These are phyloP conservation scores for Saccharomyces hybrid DNA, from an alignment of 1,139 yeast genomes.

Conservation along the genomic window DNA sequence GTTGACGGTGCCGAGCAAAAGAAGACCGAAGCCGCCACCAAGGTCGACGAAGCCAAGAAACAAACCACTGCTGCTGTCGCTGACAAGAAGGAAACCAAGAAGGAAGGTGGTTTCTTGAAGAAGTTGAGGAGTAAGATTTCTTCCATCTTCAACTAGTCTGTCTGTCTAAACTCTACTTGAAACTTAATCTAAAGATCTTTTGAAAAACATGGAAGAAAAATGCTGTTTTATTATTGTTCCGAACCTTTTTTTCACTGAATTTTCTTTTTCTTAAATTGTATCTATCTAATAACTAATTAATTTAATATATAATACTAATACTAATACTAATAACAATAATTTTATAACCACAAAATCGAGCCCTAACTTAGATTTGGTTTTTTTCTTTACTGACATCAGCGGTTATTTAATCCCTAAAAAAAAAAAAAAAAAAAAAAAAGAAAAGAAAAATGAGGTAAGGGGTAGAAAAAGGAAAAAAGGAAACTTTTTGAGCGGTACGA, in stretches of 20 bases:
- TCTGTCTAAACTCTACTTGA: neutral
- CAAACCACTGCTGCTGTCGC: constrained; percentile 5
- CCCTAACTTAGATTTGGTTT: no score
- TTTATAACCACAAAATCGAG: neutral
- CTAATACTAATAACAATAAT: neutral
- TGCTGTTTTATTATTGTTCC: neutral
- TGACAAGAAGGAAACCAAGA: constrained; percentile 23
- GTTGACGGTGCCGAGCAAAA: constrained; percentile 19
- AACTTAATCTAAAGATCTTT: neutral
- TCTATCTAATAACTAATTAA: constrained; percentile 5
- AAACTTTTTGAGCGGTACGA: constrained; percentile 30
- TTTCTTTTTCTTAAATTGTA: neutral
- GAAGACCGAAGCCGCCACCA: constrained; percentile 20
- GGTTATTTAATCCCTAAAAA: neutral
- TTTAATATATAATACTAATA: neutral
- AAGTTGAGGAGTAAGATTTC: constrained; percentile 2
- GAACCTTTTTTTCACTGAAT: neutral
- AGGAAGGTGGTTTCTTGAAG: constrained; percentile 6
- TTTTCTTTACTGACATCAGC: neutral
- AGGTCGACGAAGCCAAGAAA: constrained; percentile 13
- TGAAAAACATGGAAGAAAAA: neutral
- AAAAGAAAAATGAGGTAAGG: neutral
- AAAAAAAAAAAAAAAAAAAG: no score
- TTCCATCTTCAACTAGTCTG: constrained; percentile 4
- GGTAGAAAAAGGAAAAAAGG: constrained; percentile 8